Base-by-base conservation (phyloP, 2,329 filamentous ascomycete species). In the Neopestalotiopsis rosae region DNA sequence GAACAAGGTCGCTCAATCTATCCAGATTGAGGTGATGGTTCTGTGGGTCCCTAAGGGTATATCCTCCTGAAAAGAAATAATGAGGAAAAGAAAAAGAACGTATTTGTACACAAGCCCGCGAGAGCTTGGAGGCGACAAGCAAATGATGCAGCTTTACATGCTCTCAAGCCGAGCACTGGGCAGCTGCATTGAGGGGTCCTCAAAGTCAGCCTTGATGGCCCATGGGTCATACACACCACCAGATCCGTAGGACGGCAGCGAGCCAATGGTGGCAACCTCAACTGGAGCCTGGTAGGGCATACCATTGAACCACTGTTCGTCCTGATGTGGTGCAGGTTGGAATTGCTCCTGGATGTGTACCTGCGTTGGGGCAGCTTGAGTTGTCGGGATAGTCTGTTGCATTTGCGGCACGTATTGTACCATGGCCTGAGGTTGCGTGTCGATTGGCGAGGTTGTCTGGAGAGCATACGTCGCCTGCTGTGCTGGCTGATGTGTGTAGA, bases 121-220 rank as follows among this genome's bases (percentile, higher is more conserved):
- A 42, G 61, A 12, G 34, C 61, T 38, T 28, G 14, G 38, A 45
- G 24, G 40, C 9, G 61, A 64, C n/a, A 24, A 38, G 32, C 34
- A 4, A 24, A 13, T 38, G 13, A 42, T 34, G 40, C 34, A 17
- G 14, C 34, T 38, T 82, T 79, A 90, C 80, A 90, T 81, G 69
- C 80, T 85, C 72, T 88, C 87, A 71, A 90, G 85, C 65, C 88
- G 82, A 57, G 83, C 86, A 74, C 87, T 89, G 12, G 88, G 89
- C 78, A 90, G 82, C 77, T 89, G 88, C 80, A 90, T 84, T 10
- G 84, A 82, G 24, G 85, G 82, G 70, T 90, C 88, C 56, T 88
- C 87, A 68, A 84, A 89, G 72, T 90, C 88, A 30, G 88, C 79
- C 80, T 90, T 90, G 57, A 83, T 81, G 14, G 75, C 79, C 83